phyloP scores from a whole-genome alignment of 164 flowering plant species.

The Akebia trifoliata region DNA sequence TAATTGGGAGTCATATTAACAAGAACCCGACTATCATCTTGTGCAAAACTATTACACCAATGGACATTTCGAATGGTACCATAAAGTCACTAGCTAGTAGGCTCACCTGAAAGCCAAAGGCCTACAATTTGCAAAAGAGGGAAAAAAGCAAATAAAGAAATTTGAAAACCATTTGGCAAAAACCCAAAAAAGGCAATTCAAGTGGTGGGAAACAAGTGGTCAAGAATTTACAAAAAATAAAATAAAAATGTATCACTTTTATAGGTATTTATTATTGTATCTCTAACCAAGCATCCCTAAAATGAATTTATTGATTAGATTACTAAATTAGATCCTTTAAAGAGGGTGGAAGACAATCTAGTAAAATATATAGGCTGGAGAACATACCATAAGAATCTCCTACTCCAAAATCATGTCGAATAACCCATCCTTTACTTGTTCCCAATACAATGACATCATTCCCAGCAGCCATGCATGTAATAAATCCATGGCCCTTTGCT shows the following conservation, averaged over 20 bases:
- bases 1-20: no score
- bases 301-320: not conserved
- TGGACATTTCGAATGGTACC: no score
- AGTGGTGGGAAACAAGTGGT: not conserved
- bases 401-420: slow-evolving; percentile 88
- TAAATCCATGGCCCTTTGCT: slow-evolving; percentile 76
- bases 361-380: not conserved
- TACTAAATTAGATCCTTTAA: not conserved
- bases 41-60: no score
- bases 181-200: not conserved
- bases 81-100: no score
- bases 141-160: no score
- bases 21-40: no score
- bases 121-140: no score
- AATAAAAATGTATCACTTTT: not conserved
- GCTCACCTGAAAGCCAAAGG: no score
- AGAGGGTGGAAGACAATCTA: not conserved
- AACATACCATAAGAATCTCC: slow-evolving; percentile 77
- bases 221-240: not conserved
- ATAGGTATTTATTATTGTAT: not conserved
- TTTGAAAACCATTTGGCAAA: not conserved
- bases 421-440: slow-evolving; percentile 93
- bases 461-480: slow-evolving; percentile 96
- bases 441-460: slow-evolving; percentile 91
- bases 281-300: not conserved